Conservation (phyloP, 2,329 filamentous ascomycete species). For the Aspergillus sp. region DNA sequence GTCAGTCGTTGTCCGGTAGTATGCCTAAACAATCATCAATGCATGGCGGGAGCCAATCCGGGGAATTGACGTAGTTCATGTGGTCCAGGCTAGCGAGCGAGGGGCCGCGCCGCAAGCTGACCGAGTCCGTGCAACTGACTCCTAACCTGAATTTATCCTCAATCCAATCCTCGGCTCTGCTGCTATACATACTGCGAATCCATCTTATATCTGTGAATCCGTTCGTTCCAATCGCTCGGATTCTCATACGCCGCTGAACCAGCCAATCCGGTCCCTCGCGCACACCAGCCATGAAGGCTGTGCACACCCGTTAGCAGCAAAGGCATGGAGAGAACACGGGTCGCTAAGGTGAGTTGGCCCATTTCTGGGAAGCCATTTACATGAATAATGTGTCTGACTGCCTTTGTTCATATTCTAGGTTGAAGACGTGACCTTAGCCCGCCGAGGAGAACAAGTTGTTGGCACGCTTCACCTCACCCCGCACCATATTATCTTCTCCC, state of each 20-base stretch:
- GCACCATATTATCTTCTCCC: slow-evolving; percentile 69
- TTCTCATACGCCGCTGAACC: slow-evolving; percentile 9
- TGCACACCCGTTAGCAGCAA: slow-evolving; percentile 37
- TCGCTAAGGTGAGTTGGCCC: slow-evolving; percentile 44
- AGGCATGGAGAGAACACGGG: slow-evolving; percentile 51
- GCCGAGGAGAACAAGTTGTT: slow-evolving; percentile 59
- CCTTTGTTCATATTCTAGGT: slow-evolving; percentile 39
- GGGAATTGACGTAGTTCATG: slow-evolving; percentile 17
- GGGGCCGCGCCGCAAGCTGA: slow-evolving; percentile 29
- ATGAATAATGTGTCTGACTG: slow-evolving; percentile 5
- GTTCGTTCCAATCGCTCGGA: neutral
- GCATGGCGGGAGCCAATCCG: neutral
- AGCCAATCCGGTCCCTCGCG: slow-evolving; percentile 12
- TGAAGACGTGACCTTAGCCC: slow-evolving; percentile 62
- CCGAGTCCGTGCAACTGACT: slow-evolving; percentile 23
- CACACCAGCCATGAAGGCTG: slow-evolving; percentile 36
- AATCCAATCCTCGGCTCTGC: neutral
- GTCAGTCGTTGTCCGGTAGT: neutral
- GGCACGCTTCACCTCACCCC: slow-evolving; percentile 66
- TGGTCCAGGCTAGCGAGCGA: slow-evolving; percentile 19
- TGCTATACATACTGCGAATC: neutral
- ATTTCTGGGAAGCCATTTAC: neutral
- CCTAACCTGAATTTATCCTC: slow-evolving; percentile 15
- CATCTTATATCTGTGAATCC: slow-evolving; percentile 4
- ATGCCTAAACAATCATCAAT: neutral